Evolutionary conservation across 2,329 filamentous ascomycete genomes (phyloP), one percentile per base, ranked within the genome.

Genomic region (Rhynchosporium graminicola): DNA sequence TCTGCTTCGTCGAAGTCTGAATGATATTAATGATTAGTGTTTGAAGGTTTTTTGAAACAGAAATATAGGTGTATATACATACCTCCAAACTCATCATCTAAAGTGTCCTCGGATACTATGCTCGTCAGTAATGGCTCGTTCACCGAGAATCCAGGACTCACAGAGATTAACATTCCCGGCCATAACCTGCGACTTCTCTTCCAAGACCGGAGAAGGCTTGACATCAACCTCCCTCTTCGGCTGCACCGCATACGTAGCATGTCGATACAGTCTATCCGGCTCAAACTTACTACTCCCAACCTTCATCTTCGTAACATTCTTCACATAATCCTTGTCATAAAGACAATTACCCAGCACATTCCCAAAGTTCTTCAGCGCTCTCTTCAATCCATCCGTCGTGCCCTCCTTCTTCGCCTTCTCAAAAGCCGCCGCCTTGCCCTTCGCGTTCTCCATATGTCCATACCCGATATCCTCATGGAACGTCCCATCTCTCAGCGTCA

Each of bases 351-450:
- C 95, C 60, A 99, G 81, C 15, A 98, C 89, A 71, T 98, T 98
- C 63, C 95, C 95, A 76, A 99, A 99, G 67, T 87, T 97, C 63
- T 94, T 84, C 71, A 99, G 75, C 1, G 95, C 87, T 68, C 95
- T 84, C 77, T 99, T 99, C 73, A 99, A 75, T 1, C 87, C 95
- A 77, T 99, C 95, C 9, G 96, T 98, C 2, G 92, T 96, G 7
- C 92, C 96, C 79, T 98, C 93, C 76, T 99, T 99, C 80, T 98
- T 99, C 0, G 95, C 93, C 77, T 99, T 99, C 75, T 99, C 95
- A 72, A 98, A 99, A 0, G 94, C 95, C 57, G 91, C 89, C 3
- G 93, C 94, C 78, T 99, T 99, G 61, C 91, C 90, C 77, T 94
- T 96, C 76, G 89, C 92, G 73, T 99, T 99, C 76, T 98, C 94